Conservation (phyloP, 2,329 filamentous ascomycete species). For the Bipolaris oryzae region DNA sequence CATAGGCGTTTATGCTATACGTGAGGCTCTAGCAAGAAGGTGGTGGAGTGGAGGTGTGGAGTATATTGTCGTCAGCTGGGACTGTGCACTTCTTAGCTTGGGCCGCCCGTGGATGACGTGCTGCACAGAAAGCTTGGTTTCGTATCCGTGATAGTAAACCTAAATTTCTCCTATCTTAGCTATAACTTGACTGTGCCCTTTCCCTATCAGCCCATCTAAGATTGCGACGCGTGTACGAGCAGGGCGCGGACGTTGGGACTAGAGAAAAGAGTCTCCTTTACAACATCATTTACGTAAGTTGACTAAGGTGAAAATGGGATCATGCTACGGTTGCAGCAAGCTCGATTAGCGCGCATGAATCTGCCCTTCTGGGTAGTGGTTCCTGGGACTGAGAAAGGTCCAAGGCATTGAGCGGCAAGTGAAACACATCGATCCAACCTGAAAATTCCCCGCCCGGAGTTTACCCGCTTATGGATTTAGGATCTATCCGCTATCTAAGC, state of each 20-base stretch:
- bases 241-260: neutral
- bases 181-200: neutral
- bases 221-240: conserved; percentile 1
- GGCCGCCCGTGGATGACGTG: neutral
- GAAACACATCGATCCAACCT: neutral
- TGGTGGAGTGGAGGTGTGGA: neutral
- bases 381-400: neutral
- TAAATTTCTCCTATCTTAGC: neutral
- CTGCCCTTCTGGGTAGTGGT: neutral
- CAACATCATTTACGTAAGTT: neutral
- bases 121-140: conserved; percentile 4
- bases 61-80: conserved; percentile 6
- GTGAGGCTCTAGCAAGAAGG: neutral
- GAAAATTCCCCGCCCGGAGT: neutral
- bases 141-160: neutral
- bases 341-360: neutral
- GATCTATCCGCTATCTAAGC: neutral
- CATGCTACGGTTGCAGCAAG: neutral
- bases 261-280: too few species aligned
- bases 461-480: neutral
- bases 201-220: neutral
- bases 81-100: conserved; percentile 7
- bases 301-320: neutral
- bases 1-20: neutral
- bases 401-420: neutral